Evolutionary conservation across 2,329 filamentous ascomycete genomes (phyloP).

Genomic region (Ceratocystis diversiconidia): DNA sequence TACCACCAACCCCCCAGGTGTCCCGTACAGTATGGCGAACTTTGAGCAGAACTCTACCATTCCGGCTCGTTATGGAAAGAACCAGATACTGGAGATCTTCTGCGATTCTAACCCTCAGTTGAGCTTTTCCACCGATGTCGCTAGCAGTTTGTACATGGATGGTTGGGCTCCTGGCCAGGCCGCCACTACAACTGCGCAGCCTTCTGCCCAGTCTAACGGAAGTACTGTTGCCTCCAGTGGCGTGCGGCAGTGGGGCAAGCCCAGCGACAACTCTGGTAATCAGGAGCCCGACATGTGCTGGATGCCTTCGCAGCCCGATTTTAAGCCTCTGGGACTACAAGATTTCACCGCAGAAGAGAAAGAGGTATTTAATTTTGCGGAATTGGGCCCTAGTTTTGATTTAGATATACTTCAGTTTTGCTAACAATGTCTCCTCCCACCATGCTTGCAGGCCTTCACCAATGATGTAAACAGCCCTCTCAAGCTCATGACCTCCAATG

Average conservation of each 20-base stretch:
- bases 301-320: constrained; percentile 53
- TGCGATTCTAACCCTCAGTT: constrained; percentile 37
- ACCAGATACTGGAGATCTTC: constrained; percentile 64
- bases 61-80: constrained; percentile 57
- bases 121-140: constrained; percentile 20
- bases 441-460: constrained; percentile 50
- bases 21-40: background rate
- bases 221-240: background rate
- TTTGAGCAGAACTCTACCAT: constrained; percentile 20
- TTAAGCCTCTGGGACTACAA: constrained; percentile 56
- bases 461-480: constrained; percentile 77
- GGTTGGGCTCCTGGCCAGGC: constrained; percentile 62
- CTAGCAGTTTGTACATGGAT: constrained; percentile 44
- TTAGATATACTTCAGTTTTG: background rate
- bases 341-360: constrained; percentile 53
- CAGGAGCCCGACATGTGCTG: constrained; percentile 86
- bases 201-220: background rate
- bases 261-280: constrained; percentile 55
- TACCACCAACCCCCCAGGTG: background rate
- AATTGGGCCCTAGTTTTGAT: background rate
- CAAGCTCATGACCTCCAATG: constrained; percentile 57
- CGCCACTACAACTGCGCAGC: constrained; percentile 29
- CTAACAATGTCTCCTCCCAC: background rate
- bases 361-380: constrained; percentile 30
- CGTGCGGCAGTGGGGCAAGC: constrained; percentile 61